Percentiles rank a stretch among this genome's conserved stretches.
Evolutionary conservation across 176 grass and related monocot genomes (phyloP).

Genomic region (Alloteropsis semialata): DNA sequence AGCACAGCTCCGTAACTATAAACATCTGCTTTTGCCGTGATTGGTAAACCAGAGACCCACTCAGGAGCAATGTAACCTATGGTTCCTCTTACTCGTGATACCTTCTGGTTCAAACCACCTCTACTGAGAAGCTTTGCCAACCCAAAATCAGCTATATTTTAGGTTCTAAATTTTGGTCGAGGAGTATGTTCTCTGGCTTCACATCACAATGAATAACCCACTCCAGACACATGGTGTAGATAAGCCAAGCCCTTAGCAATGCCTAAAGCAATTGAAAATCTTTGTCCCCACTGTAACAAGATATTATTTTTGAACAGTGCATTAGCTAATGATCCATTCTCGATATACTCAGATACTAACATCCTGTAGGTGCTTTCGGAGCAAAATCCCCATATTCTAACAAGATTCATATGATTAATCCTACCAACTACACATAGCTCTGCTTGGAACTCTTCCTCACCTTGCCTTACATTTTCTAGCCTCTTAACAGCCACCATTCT

Average conservation of each 20-base stretch:
- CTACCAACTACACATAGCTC: conserved; percentile 29
- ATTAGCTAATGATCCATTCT: conserved; percentile 50
- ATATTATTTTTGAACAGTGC: conserved; percentile 23
- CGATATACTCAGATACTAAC: conserved; percentile 42
- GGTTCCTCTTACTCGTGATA: conserved; percentile 18
- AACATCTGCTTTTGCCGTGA: conserved; percentile 29
- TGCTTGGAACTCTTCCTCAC: conserved; percentile 29
- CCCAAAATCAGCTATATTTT: conserved; percentile 25
- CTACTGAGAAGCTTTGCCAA: conserved; percentile 17
- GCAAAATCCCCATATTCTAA: conserved; percentile 52
- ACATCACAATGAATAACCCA: conserved; percentile 55
- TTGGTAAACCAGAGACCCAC: conserved; percentile 21
- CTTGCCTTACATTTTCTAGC: conserved; percentile 6
- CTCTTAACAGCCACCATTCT: conserved; percentile 9
- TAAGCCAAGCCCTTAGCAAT: conserved; percentile 43
- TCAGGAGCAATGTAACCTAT: conserved; percentile 31
- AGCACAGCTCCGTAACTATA: conserved; percentile 26
- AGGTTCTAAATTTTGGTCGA: conserved; percentile 10
- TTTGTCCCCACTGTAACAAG: conserved; percentile 27
- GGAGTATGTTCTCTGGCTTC: conserved; percentile 33
- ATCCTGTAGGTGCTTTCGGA: conserved; percentile 30
- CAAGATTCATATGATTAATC: conserved; percentile 38
- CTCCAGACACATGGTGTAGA: conserved; percentile 50
- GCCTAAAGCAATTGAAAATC: conserved; percentile 17
- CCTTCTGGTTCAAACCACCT: background rate